phyloP scores from a whole-genome alignment of 306 rosid species.

The Cicer yamashitae region DNA sequence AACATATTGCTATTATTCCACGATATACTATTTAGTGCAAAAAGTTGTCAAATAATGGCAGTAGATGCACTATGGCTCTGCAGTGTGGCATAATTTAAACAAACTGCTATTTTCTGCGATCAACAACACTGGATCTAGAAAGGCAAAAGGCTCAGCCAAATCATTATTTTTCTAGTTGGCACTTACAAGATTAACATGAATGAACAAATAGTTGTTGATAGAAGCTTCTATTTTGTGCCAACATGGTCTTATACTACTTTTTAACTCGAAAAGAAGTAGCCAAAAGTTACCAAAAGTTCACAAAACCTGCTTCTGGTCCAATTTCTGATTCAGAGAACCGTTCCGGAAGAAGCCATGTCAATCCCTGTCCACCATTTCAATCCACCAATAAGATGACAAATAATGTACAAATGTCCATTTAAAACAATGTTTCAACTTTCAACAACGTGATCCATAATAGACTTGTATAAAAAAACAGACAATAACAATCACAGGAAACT shows the following conservation, averaged over 20 bases:
- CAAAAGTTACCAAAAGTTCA: slow-evolving; percentile 87
- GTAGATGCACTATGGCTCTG: no score
- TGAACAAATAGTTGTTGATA: slow-evolving; percentile 9
- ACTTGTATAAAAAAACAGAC: slow-evolving; percentile 23
- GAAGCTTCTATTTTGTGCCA: slow-evolving; percentile 4
- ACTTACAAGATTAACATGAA: slow-evolving; percentile 31
- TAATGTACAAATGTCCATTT: not conserved
- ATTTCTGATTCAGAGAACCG: slow-evolving; percentile 95
- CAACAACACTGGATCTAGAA: not conserved
- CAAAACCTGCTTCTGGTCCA: slow-evolving; percentile 99
- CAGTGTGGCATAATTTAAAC: no score
- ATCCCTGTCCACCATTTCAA: slow-evolving; percentile 70
- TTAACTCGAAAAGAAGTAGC: slow-evolving; percentile 59
- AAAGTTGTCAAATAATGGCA: no score
- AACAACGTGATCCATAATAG: slow-evolving; percentile 17
- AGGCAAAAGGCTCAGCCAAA: not conserved
- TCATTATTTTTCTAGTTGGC: not conserved
- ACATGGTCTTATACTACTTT: slow-evolving; percentile 10
- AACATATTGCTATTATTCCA: no score
- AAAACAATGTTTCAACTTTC: slow-evolving; percentile 36
- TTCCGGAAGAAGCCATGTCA: slow-evolving; percentile 98
- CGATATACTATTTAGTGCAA: no score
- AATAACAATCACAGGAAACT: slow-evolving; percentile 13
- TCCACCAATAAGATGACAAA: slow-evolving; percentile 45
- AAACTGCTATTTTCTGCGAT: no score